A percentile compares a stretch with the other conserved stretches of the same genome.
phyloP scores from a whole-genome alignment of 2,329 filamentous ascomycete genomes.

The Aotearoamyces nothofagi region DNA sequence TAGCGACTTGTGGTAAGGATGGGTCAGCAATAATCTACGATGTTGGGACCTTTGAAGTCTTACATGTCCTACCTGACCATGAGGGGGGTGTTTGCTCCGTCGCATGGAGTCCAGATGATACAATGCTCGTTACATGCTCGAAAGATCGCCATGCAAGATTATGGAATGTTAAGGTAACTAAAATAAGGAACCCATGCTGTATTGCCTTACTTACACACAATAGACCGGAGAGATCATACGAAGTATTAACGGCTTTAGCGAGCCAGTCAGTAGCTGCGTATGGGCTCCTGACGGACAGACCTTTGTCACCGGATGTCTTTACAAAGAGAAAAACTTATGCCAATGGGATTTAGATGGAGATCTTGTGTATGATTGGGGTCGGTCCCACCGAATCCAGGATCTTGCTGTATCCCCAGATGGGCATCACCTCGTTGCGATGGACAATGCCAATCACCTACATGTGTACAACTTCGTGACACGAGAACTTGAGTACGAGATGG shows the following conservation, averaged over 20 bases:
- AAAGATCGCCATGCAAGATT: constrained; percentile 58
- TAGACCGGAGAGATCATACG: constrained; percentile 50
- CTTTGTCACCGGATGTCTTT: constrained; percentile 68
- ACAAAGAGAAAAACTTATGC: constrained; percentile 48
- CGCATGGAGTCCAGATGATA: constrained; percentile 85
- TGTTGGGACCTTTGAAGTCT: constrained; percentile 46
- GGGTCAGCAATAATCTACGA: constrained; percentile 71
- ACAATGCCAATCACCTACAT: constrained; percentile 53
- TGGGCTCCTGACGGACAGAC: constrained; percentile 68
- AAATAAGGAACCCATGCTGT: not conserved
- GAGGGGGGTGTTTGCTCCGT: constrained; percentile 61
- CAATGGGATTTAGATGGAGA: constrained; percentile 55
- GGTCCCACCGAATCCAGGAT: constrained; percentile 65
- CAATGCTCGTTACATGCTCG: constrained; percentile 71
- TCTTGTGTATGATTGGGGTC: constrained; percentile 48
- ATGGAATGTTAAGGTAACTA: constrained; percentile 55
- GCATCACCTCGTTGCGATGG: constrained; percentile 63
- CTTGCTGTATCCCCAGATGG: constrained; percentile 73
- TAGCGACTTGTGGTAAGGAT: constrained; percentile 73
- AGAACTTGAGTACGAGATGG: constrained; percentile 60
- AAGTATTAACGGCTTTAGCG: constrained; percentile 54
- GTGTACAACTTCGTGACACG: constrained; percentile 70
- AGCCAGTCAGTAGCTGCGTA: constrained; percentile 78
- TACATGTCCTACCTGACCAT: constrained; percentile 50
- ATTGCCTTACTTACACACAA: constrained; percentile 8